phyloP scores from a whole-genome alignment of 306 rosid species.

The Sindora glabra region DNA sequence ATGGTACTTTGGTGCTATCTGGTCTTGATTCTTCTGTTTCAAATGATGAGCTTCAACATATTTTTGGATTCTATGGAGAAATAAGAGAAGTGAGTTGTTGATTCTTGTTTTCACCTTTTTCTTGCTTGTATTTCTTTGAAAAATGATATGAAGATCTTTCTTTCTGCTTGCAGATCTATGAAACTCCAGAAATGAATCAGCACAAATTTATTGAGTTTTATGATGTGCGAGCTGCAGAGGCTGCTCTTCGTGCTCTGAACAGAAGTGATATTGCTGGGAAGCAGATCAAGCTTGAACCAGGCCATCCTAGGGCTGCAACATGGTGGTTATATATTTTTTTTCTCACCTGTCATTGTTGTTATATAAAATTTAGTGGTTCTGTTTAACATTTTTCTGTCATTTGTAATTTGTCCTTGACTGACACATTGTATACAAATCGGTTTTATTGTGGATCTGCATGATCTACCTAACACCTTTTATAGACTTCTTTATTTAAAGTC shows the following conservation, averaged over 20 bases:
- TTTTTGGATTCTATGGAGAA: constrained; percentile 74
- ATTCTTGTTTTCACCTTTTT: constrained; percentile 13
- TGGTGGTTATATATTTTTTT: constrained; percentile 23
- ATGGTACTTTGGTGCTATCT: constrained; percentile 58
- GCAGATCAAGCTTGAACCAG: constrained; percentile 41
- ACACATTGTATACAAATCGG: not conserved
- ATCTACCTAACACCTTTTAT: not conserved
- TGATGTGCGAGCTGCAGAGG: constrained; percentile 47
- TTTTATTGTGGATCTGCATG: not conserved
- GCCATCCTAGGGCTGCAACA: constrained; percentile 21
- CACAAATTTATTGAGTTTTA: constrained; percentile 38
- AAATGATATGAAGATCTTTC: not conserved
- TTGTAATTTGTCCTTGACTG: not conserved
- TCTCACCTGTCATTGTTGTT: no score
- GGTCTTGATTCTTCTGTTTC: constrained; percentile 67
- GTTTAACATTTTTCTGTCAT: constrained; percentile 3
- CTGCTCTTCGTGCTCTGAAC: constrained; percentile 35
- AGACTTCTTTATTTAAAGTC: no score
- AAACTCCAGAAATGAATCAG: constrained; percentile 20
- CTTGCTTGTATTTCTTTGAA: constrained; percentile 13
- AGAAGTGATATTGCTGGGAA: constrained; percentile 35
- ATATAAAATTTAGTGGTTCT: no score
- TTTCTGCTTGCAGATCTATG: constrained; percentile 37
- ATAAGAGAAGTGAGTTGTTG: constrained; percentile 51
- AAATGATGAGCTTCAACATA: constrained; percentile 46